These are phyloP conservation scores for Avena eriantha DNA, from an alignment of 176 grass and related monocot genomes.

Conservation along the genomic window DNA sequence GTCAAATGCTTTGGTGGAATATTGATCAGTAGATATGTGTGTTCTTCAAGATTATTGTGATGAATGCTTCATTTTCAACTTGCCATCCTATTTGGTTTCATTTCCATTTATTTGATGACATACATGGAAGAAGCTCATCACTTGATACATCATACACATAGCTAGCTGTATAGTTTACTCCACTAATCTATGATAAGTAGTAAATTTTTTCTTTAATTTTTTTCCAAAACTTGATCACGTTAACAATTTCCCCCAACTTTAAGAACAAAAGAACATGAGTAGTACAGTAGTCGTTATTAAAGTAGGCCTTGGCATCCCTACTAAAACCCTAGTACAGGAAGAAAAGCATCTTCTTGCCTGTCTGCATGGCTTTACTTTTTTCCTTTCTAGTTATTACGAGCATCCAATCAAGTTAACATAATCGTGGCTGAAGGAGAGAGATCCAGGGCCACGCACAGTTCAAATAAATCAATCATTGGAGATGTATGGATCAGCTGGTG, in stretches of 20 bases:
- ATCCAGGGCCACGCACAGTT: conserved; percentile 5
- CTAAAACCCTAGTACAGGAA: conserved; percentile 29
- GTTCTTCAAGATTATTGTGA: not conserved
- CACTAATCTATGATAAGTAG: not conserved
- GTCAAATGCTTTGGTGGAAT: too few relatives aligned
- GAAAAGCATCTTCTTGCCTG: conserved; percentile 12
- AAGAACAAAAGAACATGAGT: conserved; percentile 26
- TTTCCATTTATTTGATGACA: too few relatives aligned
- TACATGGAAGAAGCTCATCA: too few relatives aligned
- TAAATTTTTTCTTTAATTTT: not conserved
- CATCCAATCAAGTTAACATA: not conserved
- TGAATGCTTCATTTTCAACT: not conserved
- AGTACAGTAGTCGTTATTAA: conserved; percentile 9
- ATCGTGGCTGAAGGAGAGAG: not conserved
- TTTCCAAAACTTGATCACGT: conserved; percentile 15
- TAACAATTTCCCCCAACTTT: not conserved
- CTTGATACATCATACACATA: too few relatives aligned
- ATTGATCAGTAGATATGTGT: not conserved
- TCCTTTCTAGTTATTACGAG: not conserved
- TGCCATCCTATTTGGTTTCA: not conserved
- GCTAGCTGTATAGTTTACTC: too few relatives aligned
- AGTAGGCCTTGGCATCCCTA: conserved; percentile 21
- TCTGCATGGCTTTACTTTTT: not conserved
- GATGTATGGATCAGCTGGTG: conserved; percentile 10
- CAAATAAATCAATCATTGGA: not conserved